Base-by-base conservation (phyloP, 1,284 basidiomycete genomes). In the Mycosarcoma maydis region DNA sequence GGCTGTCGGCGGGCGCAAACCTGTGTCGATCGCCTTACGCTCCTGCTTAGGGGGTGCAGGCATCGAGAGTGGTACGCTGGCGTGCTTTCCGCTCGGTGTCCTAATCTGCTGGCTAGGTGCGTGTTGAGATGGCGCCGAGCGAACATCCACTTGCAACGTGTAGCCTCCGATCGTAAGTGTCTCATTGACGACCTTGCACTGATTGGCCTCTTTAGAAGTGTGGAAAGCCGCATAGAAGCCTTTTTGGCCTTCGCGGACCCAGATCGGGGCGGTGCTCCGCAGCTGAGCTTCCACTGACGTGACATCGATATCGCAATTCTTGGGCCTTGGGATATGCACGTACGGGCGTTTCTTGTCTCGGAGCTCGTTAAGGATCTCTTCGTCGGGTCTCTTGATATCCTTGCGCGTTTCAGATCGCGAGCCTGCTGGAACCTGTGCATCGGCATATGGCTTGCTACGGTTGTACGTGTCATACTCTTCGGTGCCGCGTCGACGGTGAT, bases 171-270 rank as follows among this genome's bases (percentile, higher is more conserved):
- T 45, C 0, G 43, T 51, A 19, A 62, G 50, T 3, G 58, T 64
- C 30, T 73, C 73, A 23, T 73, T 55, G 38, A 75, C 71, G 14
- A 60, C 30, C 27, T 68, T 67, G 55, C 73, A 73, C 10, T 64
- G 42, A 9, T 23, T 47, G 3, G 74, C 60, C 2, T 74, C 75
- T 6, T 54, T 41, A 2, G 24, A 36, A 2, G 14, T 17, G 9
- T 48, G 29, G 54, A 80, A 83, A 13, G 75, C 76, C 34, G 80
- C 67, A 62, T 82, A 83, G 78, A 75, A 83, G 27, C 77, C 80
- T 8, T 54, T 34, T 2, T 68, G 57, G 43, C 83, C 78, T 40
- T 71, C 67, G 14, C 75, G 61, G 6, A 83, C 67, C 71, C 79
- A 65, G 16, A 30, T 44, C n/a, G 62, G 70, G 26, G 40, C 41